Evolutionary conservation across 139 green algal species (phyloP).

Genomic region (Chlorella vulgaris): DNA sequence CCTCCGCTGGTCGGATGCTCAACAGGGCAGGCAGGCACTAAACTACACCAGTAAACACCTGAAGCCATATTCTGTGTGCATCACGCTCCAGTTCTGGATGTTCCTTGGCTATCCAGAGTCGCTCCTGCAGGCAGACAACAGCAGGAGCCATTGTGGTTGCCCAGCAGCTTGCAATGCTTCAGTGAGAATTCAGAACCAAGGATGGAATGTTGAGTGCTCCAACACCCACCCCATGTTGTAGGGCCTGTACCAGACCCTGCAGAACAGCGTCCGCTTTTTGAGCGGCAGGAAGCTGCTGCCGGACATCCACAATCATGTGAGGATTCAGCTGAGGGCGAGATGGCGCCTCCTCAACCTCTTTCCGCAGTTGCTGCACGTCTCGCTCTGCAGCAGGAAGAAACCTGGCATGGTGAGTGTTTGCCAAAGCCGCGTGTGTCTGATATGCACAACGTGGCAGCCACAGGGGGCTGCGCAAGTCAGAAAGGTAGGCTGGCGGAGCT

Average conservation of each 20-base stretch:
- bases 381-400: background rate
- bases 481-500: no score
- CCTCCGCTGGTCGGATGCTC: no score
- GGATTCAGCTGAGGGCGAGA: background rate
- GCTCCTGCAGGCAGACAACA: background rate
- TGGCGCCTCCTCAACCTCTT: background rate
- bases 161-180: no score
- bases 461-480: no score
- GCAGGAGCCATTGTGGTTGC: background rate
- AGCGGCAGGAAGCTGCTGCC: background rate
- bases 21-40: no score
- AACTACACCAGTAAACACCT: background rate
- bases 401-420: no score
- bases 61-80: conserved; percentile 5
- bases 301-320: background rate
- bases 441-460: no score
- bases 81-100: conserved; percentile 5
- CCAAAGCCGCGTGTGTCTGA: no score
- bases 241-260: background rate
- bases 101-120: background rate
- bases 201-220: no score
- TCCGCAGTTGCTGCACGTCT: background rate
- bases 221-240: conserved; percentile 24
- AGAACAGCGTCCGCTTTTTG: background rate
- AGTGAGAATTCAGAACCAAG: no score